Percentiles rank a stretch among this genome's conserved stretches.
Evolutionary conservation across 371 early-diverging fungal genomes (phyloP).

Genomic region (Choanephora cucurbitarum): DNA sequence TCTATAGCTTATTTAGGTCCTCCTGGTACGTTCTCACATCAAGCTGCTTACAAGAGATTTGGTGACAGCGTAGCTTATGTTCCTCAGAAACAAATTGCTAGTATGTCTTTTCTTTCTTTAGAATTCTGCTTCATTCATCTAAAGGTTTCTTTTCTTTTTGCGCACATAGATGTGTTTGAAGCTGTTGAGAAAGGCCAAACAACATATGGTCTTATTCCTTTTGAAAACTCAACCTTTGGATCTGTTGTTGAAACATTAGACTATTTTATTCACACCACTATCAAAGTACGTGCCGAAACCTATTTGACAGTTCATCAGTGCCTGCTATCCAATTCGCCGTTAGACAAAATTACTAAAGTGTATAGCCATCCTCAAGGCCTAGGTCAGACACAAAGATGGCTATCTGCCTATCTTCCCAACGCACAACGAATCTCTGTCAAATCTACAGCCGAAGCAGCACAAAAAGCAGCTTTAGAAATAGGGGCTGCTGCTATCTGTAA

Average conservation of each 20-base stretch:
- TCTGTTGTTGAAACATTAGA: constrained; percentile 86
- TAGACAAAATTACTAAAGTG: constrained; percentile 72
- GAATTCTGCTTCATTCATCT: no score
- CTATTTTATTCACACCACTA: constrained; percentile 61
- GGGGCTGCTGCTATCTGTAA: constrained; percentile 86
- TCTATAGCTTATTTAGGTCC: constrained; percentile 92
- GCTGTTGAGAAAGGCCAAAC: constrained; percentile 78
- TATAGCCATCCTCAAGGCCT: constrained; percentile 94
- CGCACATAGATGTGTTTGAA: constrained; percentile 79
- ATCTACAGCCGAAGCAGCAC: constrained; percentile 89
- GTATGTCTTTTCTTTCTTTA: constrained; percentile 19
- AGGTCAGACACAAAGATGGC: constrained; percentile 83
- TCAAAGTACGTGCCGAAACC: constrained; percentile 64
- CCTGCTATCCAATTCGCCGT: constrained; percentile 67
- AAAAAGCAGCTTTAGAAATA: constrained; percentile 79
- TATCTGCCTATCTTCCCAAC: constrained; percentile 67
- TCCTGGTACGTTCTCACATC: constrained; percentile 91
- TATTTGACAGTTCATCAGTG: constrained; percentile 79
- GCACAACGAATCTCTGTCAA: constrained; percentile 77
- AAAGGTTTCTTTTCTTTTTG: no score
- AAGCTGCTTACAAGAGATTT: constrained; percentile 81
- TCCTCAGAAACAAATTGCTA: constrained; percentile 64
- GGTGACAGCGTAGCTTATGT: constrained; percentile 80
- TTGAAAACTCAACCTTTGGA: constrained; percentile 93
- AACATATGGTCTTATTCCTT: constrained; percentile 92